These are phyloP conservation scores for Blastobotrys aristatus DNA, from an alignment of 1,139 yeast species.

Conservation along the genomic window DNA sequence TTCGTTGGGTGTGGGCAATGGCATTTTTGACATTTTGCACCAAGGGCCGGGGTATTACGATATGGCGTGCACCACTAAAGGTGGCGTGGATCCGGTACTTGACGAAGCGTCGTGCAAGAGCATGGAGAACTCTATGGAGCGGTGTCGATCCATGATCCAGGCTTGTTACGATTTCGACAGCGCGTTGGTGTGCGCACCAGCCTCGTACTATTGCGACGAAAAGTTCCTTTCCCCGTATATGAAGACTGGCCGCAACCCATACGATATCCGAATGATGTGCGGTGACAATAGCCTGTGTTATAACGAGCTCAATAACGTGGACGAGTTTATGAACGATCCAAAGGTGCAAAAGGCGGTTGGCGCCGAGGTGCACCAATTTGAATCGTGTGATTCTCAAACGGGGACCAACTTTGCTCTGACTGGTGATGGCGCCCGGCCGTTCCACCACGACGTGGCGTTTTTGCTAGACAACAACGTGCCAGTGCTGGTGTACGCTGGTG, in stretches of 20 bases:
- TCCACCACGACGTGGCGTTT: conserved; percentile 56
- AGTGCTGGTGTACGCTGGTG: conserved; percentile 80
- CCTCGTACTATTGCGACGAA: conserved; percentile 84
- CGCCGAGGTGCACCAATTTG: conserved; percentile 80
- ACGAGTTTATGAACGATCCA: conserved; percentile 61
- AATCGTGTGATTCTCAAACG: conserved; percentile 59
- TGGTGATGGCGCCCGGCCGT: conserved; percentile 61
- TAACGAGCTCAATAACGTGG: conserved; percentile 60
- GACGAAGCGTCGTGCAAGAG: conserved; percentile 72
- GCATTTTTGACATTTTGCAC: conserved; percentile 85
- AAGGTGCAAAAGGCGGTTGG: conserved; percentile 78
- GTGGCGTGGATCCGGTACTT: conserved; percentile 60
- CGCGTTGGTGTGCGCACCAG: conserved; percentile 91
- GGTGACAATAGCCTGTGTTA: conserved; percentile 73
- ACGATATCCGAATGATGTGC: conserved; percentile 86
- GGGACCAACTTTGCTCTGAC: conserved; percentile 67
- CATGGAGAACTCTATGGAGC: conserved; percentile 68
- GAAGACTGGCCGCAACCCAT: conserved; percentile 86
- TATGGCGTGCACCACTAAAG: conserved; percentile 97
- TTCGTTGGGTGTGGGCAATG: conserved; percentile 91
- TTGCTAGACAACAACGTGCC: conserved; percentile 57
- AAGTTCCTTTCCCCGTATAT: conserved; percentile 85
- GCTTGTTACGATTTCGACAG: conserved; percentile 75
- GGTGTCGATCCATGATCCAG: conserved; percentile 76
- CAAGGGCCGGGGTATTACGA: conserved; percentile 89